Evolutionary conservation across 768 basidiomycete genomes (phyloP).

Genomic region (Cubamyces sp.): DNA sequence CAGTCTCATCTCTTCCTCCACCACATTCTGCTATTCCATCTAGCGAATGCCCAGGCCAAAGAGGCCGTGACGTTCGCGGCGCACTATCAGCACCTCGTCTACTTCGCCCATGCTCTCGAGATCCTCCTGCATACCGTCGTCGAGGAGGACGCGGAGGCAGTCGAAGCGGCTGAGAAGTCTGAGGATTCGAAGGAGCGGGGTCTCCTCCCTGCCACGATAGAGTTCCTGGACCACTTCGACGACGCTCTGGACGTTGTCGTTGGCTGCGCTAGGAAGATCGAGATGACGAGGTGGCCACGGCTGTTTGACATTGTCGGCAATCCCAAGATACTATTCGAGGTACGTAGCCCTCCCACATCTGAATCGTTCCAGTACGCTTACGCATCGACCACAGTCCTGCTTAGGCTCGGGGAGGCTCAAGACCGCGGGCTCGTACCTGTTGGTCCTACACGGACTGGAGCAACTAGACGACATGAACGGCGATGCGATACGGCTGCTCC

Average conservation of each 20-base stretch:
- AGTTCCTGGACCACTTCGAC: constrained; percentile 95
- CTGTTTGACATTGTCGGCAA: constrained; percentile 91
- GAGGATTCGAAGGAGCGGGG: constrained; percentile 35
- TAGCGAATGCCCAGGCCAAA: constrained; percentile 61
- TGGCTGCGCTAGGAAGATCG: constrained; percentile 94
- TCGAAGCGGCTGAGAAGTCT: constrained; percentile 30
- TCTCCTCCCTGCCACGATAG: constrained; percentile 70
- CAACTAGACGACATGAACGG: constrained; percentile 79
- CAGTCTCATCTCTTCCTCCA: constrained; percentile 95
- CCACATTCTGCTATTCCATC: constrained; percentile 83
- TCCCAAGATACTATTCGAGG: constrained; percentile 91
- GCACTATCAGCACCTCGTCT: constrained; percentile 86
- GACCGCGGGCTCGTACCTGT: constrained; percentile 89
- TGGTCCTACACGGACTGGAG: constrained; percentile 93
- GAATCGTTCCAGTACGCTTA: neutral
- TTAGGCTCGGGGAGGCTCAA: constrained; percentile 71
- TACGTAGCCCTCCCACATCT: constrained; percentile 39
- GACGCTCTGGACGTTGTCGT: constrained; percentile 91
- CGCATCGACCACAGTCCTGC: constrained; percentile 58
- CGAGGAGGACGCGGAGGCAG: constrained; percentile 68
- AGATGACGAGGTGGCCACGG: constrained; percentile 86
- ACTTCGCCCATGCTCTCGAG: constrained; percentile 92
- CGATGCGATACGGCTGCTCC: constrained; percentile 82
- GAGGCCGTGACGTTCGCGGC: constrained; percentile 87
- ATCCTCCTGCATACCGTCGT: constrained; percentile 92